These are phyloP conservation scores for Boletus reticulatus DNA, from an alignment of 768 basidiomycete species.

Conservation along the genomic window DNA sequence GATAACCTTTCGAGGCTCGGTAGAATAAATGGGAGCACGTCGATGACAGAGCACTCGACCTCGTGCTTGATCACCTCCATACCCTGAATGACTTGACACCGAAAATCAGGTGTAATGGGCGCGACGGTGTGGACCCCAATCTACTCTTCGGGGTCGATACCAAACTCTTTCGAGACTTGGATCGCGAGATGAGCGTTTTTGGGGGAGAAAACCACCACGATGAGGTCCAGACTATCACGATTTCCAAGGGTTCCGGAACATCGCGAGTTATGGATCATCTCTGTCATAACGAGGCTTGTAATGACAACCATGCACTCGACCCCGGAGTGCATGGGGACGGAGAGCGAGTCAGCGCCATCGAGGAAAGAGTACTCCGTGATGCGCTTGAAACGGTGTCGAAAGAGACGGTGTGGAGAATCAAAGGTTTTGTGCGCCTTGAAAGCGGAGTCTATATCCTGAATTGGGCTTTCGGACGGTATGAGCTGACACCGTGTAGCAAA, in stretches of 20 bases:
- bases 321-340: not conserved
- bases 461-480: conserved; percentile 91
- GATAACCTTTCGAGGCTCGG: conserved; percentile 1
- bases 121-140: conserved; percentile 67
- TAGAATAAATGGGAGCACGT: conserved; percentile 92
- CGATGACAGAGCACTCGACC: conserved; percentile 74
- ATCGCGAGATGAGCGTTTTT: not conserved
- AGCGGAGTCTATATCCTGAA: conserved; percentile 62
- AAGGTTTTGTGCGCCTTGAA: conserved; percentile 72
- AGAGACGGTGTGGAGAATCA: conserved; percentile 77
- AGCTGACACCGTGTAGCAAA: conserved; percentile 47
- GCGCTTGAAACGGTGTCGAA: conserved; percentile 58
- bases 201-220: conserved; percentile 55
- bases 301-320: not conserved
- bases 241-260: conserved; percentile 45
- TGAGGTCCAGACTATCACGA: conserved; percentile 80
- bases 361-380: conserved; percentile 37
- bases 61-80: conserved; percentile 82
- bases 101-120: conserved; percentile 67
- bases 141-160: conserved; percentile 90
- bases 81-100: conserved; percentile 91
- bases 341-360: conserved; percentile 29
- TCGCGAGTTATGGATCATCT: conserved; percentile 19
- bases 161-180: conserved; percentile 55
- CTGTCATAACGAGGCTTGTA: conserved; percentile 9